Evolutionary conservation across 1,284 basidiomycete genomes (phyloP).

Genomic region (Marasmius fiardii): DNA sequence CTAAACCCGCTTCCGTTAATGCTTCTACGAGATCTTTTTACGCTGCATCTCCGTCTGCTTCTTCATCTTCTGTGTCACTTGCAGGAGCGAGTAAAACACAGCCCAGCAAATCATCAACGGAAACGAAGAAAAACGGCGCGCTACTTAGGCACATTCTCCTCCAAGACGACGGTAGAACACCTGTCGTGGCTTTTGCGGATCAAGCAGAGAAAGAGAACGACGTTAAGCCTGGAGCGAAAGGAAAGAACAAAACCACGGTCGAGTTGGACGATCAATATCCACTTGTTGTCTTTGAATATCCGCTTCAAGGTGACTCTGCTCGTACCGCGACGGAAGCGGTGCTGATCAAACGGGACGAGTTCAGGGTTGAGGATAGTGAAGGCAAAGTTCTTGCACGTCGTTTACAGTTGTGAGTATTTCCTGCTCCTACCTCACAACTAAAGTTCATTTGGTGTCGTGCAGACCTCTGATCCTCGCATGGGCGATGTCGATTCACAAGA

Average conservation of each 20-base stretch:
- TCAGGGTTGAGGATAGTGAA: constrained; percentile 66
- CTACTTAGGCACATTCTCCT: constrained; percentile 18
- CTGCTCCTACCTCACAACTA: background rate
- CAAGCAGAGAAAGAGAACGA: constrained; percentile 22
- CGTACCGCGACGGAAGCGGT: constrained; percentile 39
- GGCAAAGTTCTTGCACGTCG: constrained; percentile 62
- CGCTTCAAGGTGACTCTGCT: constrained; percentile 42
- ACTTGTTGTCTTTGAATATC: constrained; percentile 54
- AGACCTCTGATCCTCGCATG: constrained; percentile 68
- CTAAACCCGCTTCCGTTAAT: background rate
- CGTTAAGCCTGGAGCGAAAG: constrained; percentile 5
- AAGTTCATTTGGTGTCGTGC: constrained; percentile 2
- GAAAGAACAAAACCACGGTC: constrained; percentile 3
- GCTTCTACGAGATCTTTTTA: background rate
- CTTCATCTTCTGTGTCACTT: constrained; percentile 1
- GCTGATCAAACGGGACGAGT: constrained; percentile 58
- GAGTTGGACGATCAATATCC: constrained; percentile 39
- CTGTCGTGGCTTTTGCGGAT: constrained; percentile 17
- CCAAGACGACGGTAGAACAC: constrained; percentile 19
- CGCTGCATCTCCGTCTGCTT: background rate
- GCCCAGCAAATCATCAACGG: constrained; percentile 7
- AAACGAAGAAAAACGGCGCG: constrained; percentile 18
- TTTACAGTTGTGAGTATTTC: constrained; percentile 33
- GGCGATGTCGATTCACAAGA: constrained; percentile 83
- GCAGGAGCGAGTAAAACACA: background rate